Evolutionary conservation across 1,139 yeast species (phyloP), one percentile per base, ranked within the genome.

Genomic region (Kluyveromyces sp.): DNA sequence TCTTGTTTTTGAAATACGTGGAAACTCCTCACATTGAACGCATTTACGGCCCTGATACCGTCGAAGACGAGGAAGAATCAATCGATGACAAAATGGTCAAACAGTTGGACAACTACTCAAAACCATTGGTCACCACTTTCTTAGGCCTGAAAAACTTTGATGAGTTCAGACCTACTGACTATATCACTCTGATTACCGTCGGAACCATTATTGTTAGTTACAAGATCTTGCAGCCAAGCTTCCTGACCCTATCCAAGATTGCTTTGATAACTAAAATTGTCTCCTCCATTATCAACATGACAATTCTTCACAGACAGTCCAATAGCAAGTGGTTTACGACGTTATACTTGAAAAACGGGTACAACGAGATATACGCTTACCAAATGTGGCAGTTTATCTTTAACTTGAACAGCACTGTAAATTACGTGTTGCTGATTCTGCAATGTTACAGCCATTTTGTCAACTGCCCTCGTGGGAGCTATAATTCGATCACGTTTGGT

Each of bases 11-110:
- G 61, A 82, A 81, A 51, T 71, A 72, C 50, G 89, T 86, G 43
- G 95, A 86, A 64, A 84, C 83, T 54, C 95, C 95, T 25, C 95
- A 86, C 63, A 86, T 86, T 55, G 89, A 84, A 49, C 83, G 83
- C 64, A 85, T 84, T 28, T 86, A 86, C 62, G 64, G 74, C 39
- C 46, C 66, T 49, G 61, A 57, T 12, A 33, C 50, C 7, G 29
- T 41, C 4, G 54, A 50, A 12, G 47, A 45, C 33, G 52, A 48
- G 26, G 41, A 18, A 17, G 40, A 53, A 20, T 46, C 46, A 6
- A 60, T 61, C 36, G 69, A 64, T 40, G 67, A 65, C 38, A 48
- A 65, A 15, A 56, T 60, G 33, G 62, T 57, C 11, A 57, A 62
- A 41, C 62, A 62, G 40, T 58, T 64, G 43, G 67, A 65, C 44